Evolutionary conservation across 352 stramenopile species (phyloP), one percentile per base, ranked within the genome.

Genomic region (Phytophthora rubi): DNA sequence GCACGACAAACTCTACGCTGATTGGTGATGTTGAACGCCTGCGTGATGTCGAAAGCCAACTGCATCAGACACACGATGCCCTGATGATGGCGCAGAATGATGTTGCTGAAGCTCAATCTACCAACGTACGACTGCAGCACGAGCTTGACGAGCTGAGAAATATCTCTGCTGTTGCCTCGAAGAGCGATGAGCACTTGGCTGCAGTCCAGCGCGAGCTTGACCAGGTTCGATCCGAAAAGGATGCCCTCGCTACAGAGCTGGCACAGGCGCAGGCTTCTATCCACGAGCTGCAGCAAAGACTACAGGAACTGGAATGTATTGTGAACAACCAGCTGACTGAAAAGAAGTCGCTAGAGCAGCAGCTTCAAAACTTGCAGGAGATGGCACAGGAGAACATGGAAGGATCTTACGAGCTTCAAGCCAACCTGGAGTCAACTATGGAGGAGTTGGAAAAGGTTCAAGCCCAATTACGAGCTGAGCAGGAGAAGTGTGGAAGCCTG

Each of bases 341-440:
- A 18, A 83, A 79, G 53, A 65, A 70, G n/a, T 74, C 71, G 10
- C 59, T 93, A 5, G 76, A 89, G 62, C 73, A 84, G 26, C 81
- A 91, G 62, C 62, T 92, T 48, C 75, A 80, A 58, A 89, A 92
- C 51, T 65, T 93, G n/a, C 82, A 90, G 44, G 83, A 85, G 37
- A 82, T 85, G 55, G 75, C 71, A 12, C 69, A 91, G 55, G 83
- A 92, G 42, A 88, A 71, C 55, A 78, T 89, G 71, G 76, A 89
- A 60, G 45, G 62, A 8, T 78, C 72, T 0, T 82, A 82, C 42
- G 86, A 94, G 48, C 61, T 88, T 3, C 83, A 92, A 67, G 47
- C 79, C 8, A 89, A 83, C n/a, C 67, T 88, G 9, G 83, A 92
- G 59, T 75, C 83, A 10, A 80, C 75, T 7, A 69, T 82, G 59